Evolutionary conservation across 2,329 filamentous ascomycete genomes (phyloP), one percentile per base, ranked within the genome.

Genomic region (Karstenula rhodostoma): DNA sequence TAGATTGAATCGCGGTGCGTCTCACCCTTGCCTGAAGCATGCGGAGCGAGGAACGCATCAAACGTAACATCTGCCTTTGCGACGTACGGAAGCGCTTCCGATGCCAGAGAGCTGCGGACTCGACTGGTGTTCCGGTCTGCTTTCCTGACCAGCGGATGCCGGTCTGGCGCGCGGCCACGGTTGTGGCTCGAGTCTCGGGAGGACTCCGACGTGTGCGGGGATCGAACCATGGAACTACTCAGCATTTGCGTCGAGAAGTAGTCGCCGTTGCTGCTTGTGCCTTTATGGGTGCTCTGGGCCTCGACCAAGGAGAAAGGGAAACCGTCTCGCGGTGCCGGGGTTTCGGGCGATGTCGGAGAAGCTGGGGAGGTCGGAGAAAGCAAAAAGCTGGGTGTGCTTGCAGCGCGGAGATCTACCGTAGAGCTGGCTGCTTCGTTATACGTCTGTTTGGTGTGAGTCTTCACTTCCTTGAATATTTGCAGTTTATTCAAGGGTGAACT

Each of bases 21-120:
- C 62, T 73, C 73, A 15, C 70, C 71, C 56, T 67, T 75, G 0
- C 72, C 68, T 33, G 70, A 66, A 46, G 53, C 59, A 43, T 72
- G 71, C 1, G 67, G 70, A 3, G 49, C 60, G n/a, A 76, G 63
- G 22, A 76, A 71, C 1, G 55, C 22, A 25, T 76, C 72, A 43
- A 74, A 75, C 0, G 73, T 74, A 2, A 64, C 23, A 12, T 63
- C 56, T 9, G 62, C 62, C 19, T 65, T 61, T n/a, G 29, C 35
- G 17, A 61, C 50, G 43, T 60, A 68, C 8, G 37, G 48, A 0
- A 17, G 43, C 4, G 53, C 43, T 35, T 64, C 60, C 2, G 55
- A 52, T 3, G 56, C 32, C 8, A 69, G 32, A 0, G 65, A 64
- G 43, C 70, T 71, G 23, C 60, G 59, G 3, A 61, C 50, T 12